Conservation (phyloP, 225 moss, liverwort and hornwort genomes). For the Ulota crispa region DNA sequence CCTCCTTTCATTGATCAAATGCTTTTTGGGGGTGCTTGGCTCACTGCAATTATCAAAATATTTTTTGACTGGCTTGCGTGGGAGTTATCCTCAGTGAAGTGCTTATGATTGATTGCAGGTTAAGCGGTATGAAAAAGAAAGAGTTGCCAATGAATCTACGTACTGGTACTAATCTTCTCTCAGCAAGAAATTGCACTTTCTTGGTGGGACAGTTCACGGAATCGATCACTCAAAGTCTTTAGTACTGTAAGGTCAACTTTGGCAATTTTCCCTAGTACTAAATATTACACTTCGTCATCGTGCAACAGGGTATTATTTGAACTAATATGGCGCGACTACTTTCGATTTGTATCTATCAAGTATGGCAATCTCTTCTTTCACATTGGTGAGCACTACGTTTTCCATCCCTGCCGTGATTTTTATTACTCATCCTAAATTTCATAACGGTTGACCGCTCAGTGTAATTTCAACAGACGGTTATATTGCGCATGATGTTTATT, state of each 20-base stretch:
- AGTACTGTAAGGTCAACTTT: neutral
- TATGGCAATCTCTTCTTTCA: conserved; percentile 89
- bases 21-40: neutral
- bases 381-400: conserved; percentile 43
- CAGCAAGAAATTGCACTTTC: neutral
- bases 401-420: neutral
- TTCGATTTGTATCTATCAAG: conserved; percentile 95
- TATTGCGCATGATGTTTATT: neutral
- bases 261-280: neutral
- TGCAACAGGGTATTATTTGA: conserved; percentile 86
- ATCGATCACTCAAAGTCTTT: neutral
- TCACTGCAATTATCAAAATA: neutral
- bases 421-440: neutral
- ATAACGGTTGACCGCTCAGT: neutral
- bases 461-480: neutral
- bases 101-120: conserved; percentile 52
- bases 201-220: neutral
- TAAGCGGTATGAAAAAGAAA: conserved; percentile 79
- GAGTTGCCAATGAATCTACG: conserved; percentile 94
- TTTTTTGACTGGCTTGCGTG: neutral
- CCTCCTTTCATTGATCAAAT: neutral
- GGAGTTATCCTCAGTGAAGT: neutral
- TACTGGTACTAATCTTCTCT: conserved; percentile 70
- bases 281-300: neutral
- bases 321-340: conserved; percentile 99